Evolutionary conservation across 345 rosid genomes (phyloP), one percentile per base, ranked within the genome.

Genomic region (Salix koriyanagi): DNA sequence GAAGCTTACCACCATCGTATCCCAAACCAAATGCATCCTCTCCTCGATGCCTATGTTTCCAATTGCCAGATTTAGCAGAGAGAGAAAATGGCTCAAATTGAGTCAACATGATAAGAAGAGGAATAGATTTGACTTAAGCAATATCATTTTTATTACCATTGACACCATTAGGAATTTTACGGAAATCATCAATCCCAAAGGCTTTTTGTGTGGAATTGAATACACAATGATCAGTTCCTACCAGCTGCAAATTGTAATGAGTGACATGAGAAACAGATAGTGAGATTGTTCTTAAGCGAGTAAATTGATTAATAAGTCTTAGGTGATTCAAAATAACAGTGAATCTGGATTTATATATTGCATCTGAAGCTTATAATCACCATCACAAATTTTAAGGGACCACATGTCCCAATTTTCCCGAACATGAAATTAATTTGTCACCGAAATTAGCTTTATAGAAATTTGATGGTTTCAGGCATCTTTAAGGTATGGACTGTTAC

Each of bases 11-110:
- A 96, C 99, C 97, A 96, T 88, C 0, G 91, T 87, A 80, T 93
- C 95, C 98, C 98, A 96, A 71, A 91, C 84, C 77, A 96, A 86
- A 83, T 96, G 99, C 98, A 96, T 96, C 86, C 99, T 92, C 87
- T 96, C 99, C 82, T 96, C 99, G 73, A 96, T 86, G 75, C 98
- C 97, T 94, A 68, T 39, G 81, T 70, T 67, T 30, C 76, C 76
- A 65, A 16, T 75, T 82, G 75, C 66, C 73, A 76, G 30, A 25
- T 58, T 72, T 6, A 81, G 64, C 48, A 67, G n/a, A 42, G 73
- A 66, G 37, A 75, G 5, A 30, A 71, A 73, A 72, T 62, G 18
- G 76, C 4, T 60, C 46, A 61, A 76, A 39, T 23, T 65, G 39
- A 48, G 50, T 36, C 60, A 42, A 76, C 1, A 70, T 6, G 65